Evolutionary conservation across 169 alveolate species (phyloP), one percentile per base, ranked within the genome.

Genomic region (Cryptosporidium canis): DNA sequence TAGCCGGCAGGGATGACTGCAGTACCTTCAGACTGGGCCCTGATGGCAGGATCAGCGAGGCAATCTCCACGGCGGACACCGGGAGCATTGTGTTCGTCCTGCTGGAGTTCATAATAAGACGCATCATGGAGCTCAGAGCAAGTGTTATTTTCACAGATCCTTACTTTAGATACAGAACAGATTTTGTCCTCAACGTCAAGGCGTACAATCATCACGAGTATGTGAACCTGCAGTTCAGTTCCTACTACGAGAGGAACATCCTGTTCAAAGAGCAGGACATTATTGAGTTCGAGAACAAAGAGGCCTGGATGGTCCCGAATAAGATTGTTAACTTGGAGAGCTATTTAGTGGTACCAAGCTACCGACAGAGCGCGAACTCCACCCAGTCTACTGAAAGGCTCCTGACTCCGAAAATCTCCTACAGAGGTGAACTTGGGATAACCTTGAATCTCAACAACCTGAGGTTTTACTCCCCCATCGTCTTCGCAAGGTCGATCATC

Each of bases 131-230:
- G 37, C 44, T 77, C 4, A 77, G 58, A 29, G 58, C 77, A 7
- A 77, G 44, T 35, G 64, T 77, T 12, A 61, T 77, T n/a, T 58
- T 77, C 14, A 56, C 77, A 14, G 87, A 77, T 41, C 72, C 87
- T 21, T 77, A 58, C 61, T 77, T 56, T 48, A 77, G 87, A 77
- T 77, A 77, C 31, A 77, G 66, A 61, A 77, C 87, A 14, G 63
- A 77, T 5, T 58, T 41, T 27, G 87, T 56, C 14, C 29, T 77
- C 9, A 61, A 61, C 11, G 45, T 77, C 4, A 63, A 44, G 31
- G 55, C 87, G 5, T 61, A 58, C 27, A 55, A 77, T 41, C 21
- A 56, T 37, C 77, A 77, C 51, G 87, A 77, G 0, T 77, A 77
- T 58, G 66, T 77, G 55, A 77, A 77, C 31, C 45, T 77, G 27